phyloP scores from a whole-genome alignment of 164 flowering plant genomes.

The Houttuynia cordata region DNA sequence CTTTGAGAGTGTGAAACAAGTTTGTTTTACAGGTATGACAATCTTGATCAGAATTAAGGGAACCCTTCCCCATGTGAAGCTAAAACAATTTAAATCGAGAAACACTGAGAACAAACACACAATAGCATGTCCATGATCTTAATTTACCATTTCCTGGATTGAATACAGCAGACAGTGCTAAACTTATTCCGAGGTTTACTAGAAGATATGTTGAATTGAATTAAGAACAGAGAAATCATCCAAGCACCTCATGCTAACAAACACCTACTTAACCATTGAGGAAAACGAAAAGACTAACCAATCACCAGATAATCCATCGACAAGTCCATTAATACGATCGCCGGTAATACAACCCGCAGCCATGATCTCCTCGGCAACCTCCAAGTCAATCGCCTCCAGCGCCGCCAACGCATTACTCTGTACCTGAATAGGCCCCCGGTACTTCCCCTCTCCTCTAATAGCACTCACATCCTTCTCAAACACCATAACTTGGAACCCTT shows the following conservation, averaged over 20 bases:
- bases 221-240: not conserved
- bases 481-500: slow-evolving; percentile 86
- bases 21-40: too few relatives aligned
- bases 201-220: too few relatives aligned
- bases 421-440: slow-evolving; percentile 95
- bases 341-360: slow-evolving; percentile 83
- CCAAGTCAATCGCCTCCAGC: slow-evolving; percentile 88
- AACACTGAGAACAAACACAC: too few relatives aligned
- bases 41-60: too few relatives aligned
- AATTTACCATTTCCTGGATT: too few relatives aligned
- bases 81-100: too few relatives aligned
- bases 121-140: too few relatives aligned
- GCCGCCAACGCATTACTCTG: slow-evolving; percentile 96
- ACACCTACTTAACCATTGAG: too few relatives aligned
- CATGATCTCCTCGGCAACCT: slow-evolving; percentile 87
- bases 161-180: too few relatives aligned
- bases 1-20: too few relatives aligned
- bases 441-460: slow-evolving; percentile 90
- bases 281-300: slow-evolving; percentile 32
- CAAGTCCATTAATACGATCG: slow-evolving; percentile 84
- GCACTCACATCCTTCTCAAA: slow-evolving; percentile 95
- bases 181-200: too few relatives aligned
- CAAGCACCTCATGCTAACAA: not conserved
- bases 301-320: slow-evolving; percentile 88
- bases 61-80: too few relatives aligned